phyloP scores from a whole-genome alignment of 371 early-diverging fungal species.

The Mortierella sp. region DNA sequence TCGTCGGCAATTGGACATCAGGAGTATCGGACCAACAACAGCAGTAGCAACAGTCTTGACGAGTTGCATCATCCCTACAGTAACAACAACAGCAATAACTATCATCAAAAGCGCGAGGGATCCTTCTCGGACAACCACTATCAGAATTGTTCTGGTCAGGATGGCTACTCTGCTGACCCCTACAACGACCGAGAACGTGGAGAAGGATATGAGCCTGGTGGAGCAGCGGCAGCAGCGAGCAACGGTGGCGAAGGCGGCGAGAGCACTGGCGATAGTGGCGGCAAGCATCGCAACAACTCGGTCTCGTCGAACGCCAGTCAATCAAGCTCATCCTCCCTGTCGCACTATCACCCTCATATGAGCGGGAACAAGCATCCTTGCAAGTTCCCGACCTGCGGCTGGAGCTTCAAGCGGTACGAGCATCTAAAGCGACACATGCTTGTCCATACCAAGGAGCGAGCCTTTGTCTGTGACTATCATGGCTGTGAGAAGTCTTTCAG shows the following conservation, averaged over 20 bases:
- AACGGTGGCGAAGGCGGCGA: background rate
- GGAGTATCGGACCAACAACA: slow-evolving; percentile 22
- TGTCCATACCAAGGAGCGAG: slow-evolving; percentile 70
- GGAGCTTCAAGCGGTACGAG: slow-evolving; percentile 83
- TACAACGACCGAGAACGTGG: slow-evolving; percentile 1
- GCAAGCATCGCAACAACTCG: slow-evolving; percentile 47
- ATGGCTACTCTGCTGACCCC: background rate
- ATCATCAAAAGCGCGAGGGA: background rate
- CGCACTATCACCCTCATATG: slow-evolving; percentile 8
- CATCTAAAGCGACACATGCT: slow-evolving; percentile 85
- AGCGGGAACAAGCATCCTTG: slow-evolving; percentile 64
- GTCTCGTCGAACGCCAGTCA: slow-evolving; percentile 44
- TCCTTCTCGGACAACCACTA: background rate
- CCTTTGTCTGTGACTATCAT: slow-evolving; percentile 75
- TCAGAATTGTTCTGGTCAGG: background rate
- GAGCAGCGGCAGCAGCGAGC: background rate
- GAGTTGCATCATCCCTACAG: slow-evolving; percentile 14
- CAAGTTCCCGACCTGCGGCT: slow-evolving; percentile 64
- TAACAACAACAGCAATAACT: background rate
- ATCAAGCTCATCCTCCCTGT: slow-evolving; percentile 32
- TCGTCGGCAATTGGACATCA: background rate
- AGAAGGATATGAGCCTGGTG: slow-evolving; percentile 5
- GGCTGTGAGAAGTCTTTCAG: slow-evolving; percentile 83
- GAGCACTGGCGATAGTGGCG: background rate
- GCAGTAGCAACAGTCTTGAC: slow-evolving; percentile 27